Percentiles rank a stretch among this genome's conserved stretches.
phyloP scores from a whole-genome alignment of 306 rosid genomes.

The Begonia peltatifolia region DNA sequence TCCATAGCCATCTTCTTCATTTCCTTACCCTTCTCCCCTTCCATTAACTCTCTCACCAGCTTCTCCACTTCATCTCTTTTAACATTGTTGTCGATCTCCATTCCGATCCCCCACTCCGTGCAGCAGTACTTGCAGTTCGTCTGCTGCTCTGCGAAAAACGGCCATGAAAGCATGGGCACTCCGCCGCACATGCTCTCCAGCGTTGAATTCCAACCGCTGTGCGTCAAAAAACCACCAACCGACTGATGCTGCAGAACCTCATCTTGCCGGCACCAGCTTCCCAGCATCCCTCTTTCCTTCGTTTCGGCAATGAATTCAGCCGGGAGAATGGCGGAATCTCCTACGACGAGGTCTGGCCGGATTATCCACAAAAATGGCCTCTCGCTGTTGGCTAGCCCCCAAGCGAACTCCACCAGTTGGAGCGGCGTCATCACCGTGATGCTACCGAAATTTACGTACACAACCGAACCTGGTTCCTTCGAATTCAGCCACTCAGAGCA shows the following conservation, averaged over 20 bases:
- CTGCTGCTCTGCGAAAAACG: slow-evolving; percentile 28
- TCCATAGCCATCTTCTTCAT: slow-evolving; percentile 15
- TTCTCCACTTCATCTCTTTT: slow-evolving; percentile 26
- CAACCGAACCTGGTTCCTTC: slow-evolving; percentile 8
- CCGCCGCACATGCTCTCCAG: slow-evolving; percentile 27
- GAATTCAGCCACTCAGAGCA: slow-evolving; percentile 33
- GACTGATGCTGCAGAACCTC: slow-evolving; percentile 28
- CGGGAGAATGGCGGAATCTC: slow-evolving; percentile 12
- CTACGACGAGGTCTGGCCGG: slow-evolving; percentile 26
- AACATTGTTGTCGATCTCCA: slow-evolving; percentile 19
- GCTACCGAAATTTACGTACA: slow-evolving; percentile 9
- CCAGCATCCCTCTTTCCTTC: slow-evolving; percentile 17
- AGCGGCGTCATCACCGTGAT: slow-evolving; percentile 19
- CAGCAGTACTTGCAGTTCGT: slow-evolving; percentile 14
- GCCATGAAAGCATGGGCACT: slow-evolving; percentile 24
- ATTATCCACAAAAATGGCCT: slow-evolving; percentile 29
- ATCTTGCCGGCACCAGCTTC: slow-evolving; percentile 40
- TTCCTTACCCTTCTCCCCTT: slow-evolving; percentile 27
- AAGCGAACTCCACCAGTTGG: slow-evolving; percentile 27
- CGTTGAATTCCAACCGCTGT: slow-evolving; percentile 10
- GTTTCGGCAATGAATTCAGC: slow-evolving; percentile 14
- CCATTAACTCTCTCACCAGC: slow-evolving; percentile 25
- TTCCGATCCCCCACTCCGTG: slow-evolving; percentile 26
- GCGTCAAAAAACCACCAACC: slow-evolving; percentile 24
- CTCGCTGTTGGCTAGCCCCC: slow-evolving; percentile 29